A percentile compares a stretch with the other conserved stretches of the same genome.
These are phyloP conservation scores for Talaromyces thailandensis DNA, from an alignment of 495 filamentous ascomycete genomes.

Conservation along the genomic window DNA sequence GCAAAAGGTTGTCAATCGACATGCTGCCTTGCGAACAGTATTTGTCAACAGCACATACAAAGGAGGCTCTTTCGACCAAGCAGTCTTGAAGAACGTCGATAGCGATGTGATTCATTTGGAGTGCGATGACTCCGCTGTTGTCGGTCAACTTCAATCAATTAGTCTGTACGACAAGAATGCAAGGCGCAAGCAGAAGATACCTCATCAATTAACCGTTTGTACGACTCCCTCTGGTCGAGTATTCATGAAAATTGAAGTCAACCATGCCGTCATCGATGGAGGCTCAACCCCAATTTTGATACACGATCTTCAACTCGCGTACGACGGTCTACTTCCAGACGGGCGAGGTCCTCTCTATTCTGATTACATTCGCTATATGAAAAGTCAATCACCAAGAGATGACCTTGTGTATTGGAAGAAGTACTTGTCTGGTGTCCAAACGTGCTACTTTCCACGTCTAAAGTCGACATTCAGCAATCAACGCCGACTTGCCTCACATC, in stretches of 20 bases:
- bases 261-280: constrained; percentile 45
- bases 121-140: constrained; percentile 27
- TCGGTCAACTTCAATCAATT: constrained; percentile 26
- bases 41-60: constrained; percentile 46
- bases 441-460: constrained; percentile 31
- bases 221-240: constrained; percentile 28
- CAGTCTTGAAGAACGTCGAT: constrained; percentile 35
- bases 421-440: constrained; percentile 26
- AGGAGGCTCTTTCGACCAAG: constrained; percentile 44
- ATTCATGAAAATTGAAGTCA: constrained; percentile 45
- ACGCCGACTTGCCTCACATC: constrained; percentile 14
- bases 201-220: constrained; percentile 42
- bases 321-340: constrained; percentile 27
- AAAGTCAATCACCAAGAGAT: constrained; percentile 20
- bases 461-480: not conserved
- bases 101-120: constrained; percentile 27
- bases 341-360: constrained; percentile 42
- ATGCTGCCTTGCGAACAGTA: constrained; percentile 44
- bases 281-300: constrained; percentile 31
- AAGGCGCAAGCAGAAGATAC: constrained; percentile 24
- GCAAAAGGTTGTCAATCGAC: constrained; percentile 42
- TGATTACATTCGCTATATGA: constrained; percentile 45
- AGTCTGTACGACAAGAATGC: constrained; percentile 25
- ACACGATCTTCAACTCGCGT: constrained; percentile 34
- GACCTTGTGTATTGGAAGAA: constrained; percentile 41